These are phyloP conservation scores for Cryphonectria carpinicola DNA, from an alignment of 2,329 filamentous ascomycete species.

Conservation along the genomic window DNA sequence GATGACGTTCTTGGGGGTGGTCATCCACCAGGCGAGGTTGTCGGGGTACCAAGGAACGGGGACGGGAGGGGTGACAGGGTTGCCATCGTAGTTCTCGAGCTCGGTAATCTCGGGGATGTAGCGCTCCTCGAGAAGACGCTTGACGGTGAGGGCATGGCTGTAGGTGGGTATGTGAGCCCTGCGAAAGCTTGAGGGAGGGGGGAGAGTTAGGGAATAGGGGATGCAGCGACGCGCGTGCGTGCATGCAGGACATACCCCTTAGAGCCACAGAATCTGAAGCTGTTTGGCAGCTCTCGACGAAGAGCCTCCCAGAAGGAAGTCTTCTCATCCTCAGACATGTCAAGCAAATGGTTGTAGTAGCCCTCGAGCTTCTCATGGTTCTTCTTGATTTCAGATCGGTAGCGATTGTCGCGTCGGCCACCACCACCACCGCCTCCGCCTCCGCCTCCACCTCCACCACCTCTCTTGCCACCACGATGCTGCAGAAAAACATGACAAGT, in stretches of 20 bases:
- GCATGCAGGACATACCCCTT: constrained; percentile 64
- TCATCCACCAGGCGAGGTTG: constrained; percentile 96
- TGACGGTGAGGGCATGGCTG: constrained; percentile 89
- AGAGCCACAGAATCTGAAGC: constrained; percentile 95
- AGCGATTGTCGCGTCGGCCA: constrained; percentile 49
- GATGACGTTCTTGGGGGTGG: constrained; percentile 93
- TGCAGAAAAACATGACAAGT: background rate
- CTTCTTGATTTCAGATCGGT: constrained; percentile 67
- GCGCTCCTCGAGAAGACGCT: constrained; percentile 81
- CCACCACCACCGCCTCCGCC: constrained; percentile 41
- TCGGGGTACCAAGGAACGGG: constrained; percentile 93
- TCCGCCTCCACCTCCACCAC: constrained; percentile 29
- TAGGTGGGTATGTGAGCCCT: constrained; percentile 26
- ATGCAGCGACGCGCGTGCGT: no score
- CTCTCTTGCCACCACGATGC: constrained; percentile 27
- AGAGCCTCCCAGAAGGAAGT: constrained; percentile 83
- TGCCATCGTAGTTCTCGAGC: constrained; percentile 81
- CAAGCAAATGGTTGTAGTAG: constrained; percentile 81
- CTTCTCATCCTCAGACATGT: constrained; percentile 78
- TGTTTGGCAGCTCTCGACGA: constrained; percentile 87
- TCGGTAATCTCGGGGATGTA: constrained; percentile 90
- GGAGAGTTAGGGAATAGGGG: background rate
- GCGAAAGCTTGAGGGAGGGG: background rate
- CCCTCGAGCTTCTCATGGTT: constrained; percentile 82
- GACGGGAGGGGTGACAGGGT: constrained; percentile 78